Base-by-base conservation (phyloP, 441 rosid species). In the Biscutella laevigata region DNA sequence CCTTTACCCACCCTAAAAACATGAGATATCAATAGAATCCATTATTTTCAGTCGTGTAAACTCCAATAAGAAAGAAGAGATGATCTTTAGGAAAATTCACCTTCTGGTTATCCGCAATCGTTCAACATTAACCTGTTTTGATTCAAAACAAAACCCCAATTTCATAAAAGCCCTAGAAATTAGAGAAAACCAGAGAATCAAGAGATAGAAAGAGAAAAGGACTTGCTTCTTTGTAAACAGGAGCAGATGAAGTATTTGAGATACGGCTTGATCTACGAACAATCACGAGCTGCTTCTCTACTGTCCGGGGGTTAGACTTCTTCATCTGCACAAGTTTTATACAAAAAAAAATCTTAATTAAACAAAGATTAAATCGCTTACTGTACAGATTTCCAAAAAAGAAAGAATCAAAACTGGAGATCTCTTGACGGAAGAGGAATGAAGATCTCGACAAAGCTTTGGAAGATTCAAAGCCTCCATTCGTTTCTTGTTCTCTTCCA, bases 381-480 rank as follows among this genome's bases (percentile, higher is more conserved):
- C 27, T 3, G n/a, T 28, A 30, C 5, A 0, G 1, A 58, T 24
- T 11, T n/a, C 15, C 14, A n/a, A 21, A 22, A 53, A 2, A 9
- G 17, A 34, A 44, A 1, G 34, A 12, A 56, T 37, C 29, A 47
- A 8, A 30, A 79, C 79, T 48, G 78, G 78, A 32, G 87, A 70
- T 32, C 70, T 63, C 26, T 78, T 69, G 55, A 71, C 32, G 14
- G 81, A 50, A 17, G 57, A 38, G 16, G 59, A 19, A 21, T 66
- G 57, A 47, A 82, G 82, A 48, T 77, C 69, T 44, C 46, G 82
- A 55, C 73, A 64, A 36, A 86, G 83, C 54, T 63, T 58, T 12
- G 74, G 74, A 22, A 85, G 88, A 56, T 80, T 80, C 47, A 82
- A 78, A 16, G 88, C 81, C 45, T 80, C 86, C 88, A 78, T 77